A percentile compares a stretch with the other conserved stretches of the same genome.
Evolutionary conservation across 2,329 filamentous ascomycete genomes (phyloP).

Genomic region (Hymenoscyphus scutula): DNA sequence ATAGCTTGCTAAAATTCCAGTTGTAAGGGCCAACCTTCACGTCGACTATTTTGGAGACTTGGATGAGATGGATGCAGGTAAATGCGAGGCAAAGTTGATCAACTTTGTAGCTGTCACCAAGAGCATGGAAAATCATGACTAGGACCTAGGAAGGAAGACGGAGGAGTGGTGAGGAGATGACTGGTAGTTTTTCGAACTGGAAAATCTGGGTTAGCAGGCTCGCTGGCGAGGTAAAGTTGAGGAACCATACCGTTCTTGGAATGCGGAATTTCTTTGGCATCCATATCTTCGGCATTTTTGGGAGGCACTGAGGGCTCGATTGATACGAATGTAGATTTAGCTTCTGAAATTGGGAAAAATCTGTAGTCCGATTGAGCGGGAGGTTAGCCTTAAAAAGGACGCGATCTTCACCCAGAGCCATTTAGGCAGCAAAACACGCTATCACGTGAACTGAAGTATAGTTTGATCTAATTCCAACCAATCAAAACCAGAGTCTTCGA

Average conservation of each 20-base stretch:
- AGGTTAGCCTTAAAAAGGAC: no score
- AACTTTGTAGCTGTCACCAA: neutral
- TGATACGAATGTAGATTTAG: no score
- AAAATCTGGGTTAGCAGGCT: neutral
- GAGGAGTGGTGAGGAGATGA: neutral
- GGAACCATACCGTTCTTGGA: neutral
- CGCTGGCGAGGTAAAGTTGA: neutral
- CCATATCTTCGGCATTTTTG: neutral
- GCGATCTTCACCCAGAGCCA: no score
- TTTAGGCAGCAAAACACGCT: neutral
- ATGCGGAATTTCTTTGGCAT: neutral
- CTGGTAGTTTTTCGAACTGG: neutral
- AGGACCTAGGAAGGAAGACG: neutral
- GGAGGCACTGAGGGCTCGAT: no score
- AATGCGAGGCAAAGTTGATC: neutral
- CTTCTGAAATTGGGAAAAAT: no score
- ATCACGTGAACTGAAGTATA: neutral
- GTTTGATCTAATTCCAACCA: no score
- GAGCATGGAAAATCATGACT: neutral
- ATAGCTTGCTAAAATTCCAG: no score
- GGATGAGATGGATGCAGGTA: neutral
- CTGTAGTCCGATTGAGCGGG: no score
- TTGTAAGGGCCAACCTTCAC: neutral
- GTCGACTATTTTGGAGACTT: neutral
- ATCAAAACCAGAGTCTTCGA: no score